phyloP scores from a whole-genome alignment of 2,329 filamentous ascomycete genomes.

The Xylariaceae sp. region DNA sequence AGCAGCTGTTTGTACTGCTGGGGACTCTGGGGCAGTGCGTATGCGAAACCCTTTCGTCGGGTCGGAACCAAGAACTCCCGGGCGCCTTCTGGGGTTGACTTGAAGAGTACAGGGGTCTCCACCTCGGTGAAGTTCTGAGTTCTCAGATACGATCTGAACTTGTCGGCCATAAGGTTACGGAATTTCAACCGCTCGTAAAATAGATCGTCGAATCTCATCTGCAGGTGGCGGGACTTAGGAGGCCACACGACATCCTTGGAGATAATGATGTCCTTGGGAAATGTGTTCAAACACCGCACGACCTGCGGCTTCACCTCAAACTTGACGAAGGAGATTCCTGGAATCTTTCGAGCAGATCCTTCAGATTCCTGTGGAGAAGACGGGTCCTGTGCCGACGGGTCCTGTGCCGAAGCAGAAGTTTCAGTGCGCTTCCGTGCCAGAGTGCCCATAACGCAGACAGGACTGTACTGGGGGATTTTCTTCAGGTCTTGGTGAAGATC shows the following conservation, averaged over 20 bases:
- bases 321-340: neutral
- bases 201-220: slow-evolving; percentile 68
- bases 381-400: no score
- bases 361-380: neutral
- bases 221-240: slow-evolving; percentile 71
- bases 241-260: slow-evolving; percentile 69
- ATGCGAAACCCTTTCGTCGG: slow-evolving; percentile 67
- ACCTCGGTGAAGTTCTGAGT: slow-evolving; percentile 61
- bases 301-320: slow-evolving; percentile 53
- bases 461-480: slow-evolving; percentile 45
- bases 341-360: neutral
- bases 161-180: slow-evolving; percentile 50
- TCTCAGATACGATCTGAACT: slow-evolving; percentile 36
- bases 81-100: slow-evolving; percentile 93
- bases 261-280: slow-evolving; percentile 71
- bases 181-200: slow-evolving; percentile 65
- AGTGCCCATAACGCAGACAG: slow-evolving; percentile 46
- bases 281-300: slow-evolving; percentile 64
- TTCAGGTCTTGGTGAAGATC: slow-evolving; percentile 39
- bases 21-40: slow-evolving; percentile 90
- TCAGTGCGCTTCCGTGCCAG: slow-evolving; percentile 7
- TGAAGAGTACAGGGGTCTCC: slow-evolving; percentile 92
- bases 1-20: slow-evolving; percentile 98
- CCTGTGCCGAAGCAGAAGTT: no score
- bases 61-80: slow-evolving; percentile 93